Evolutionary conservation across 768 basidiomycete genomes (phyloP).

Genomic region (Amanita polypyramis): DNA sequence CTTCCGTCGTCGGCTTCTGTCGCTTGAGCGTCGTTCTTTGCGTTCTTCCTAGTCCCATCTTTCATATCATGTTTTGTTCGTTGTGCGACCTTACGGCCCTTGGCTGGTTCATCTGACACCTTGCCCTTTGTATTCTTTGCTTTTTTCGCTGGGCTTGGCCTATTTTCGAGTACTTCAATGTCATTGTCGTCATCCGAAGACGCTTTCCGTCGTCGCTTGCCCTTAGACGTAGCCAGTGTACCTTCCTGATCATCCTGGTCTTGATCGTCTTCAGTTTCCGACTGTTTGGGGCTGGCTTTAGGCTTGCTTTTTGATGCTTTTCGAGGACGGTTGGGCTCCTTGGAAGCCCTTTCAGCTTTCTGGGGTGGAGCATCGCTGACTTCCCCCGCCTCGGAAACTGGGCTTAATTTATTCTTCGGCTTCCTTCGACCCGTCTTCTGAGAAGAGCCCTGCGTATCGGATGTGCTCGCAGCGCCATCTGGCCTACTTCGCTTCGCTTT

Average conservation of each 20-base stretch:
- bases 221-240: background rate
- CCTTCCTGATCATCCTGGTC: background rate
- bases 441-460: conserved; percentile 3
- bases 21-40: background rate
- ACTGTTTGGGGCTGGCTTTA: conserved; percentile 16
- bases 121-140: conserved; percentile 18
- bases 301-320: conserved; percentile 17
- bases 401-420: conserved; percentile 2
- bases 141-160: conserved; percentile 3
- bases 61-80: conserved; percentile 3
- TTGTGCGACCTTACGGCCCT: conserved; percentile 8
- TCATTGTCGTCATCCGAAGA: background rate
- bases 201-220: background rate
- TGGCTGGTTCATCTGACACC: background rate
- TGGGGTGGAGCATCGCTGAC: conserved; percentile 5
- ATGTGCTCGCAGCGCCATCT: conserved; percentile 2
- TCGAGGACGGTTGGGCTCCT: background rate
- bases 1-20: background rate
- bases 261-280: conserved; percentile 4
- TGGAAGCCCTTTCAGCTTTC: conserved; percentile 2
- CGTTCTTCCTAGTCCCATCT: background rate
- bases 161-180: background rate
- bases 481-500: conserved; percentile 9
- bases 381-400: conserved; percentile 12
- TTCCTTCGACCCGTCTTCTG: background rate